These are phyloP conservation scores for Aureoboletus auriporus DNA, from an alignment of 768 basidiomycete species.

Conservation along the genomic window DNA sequence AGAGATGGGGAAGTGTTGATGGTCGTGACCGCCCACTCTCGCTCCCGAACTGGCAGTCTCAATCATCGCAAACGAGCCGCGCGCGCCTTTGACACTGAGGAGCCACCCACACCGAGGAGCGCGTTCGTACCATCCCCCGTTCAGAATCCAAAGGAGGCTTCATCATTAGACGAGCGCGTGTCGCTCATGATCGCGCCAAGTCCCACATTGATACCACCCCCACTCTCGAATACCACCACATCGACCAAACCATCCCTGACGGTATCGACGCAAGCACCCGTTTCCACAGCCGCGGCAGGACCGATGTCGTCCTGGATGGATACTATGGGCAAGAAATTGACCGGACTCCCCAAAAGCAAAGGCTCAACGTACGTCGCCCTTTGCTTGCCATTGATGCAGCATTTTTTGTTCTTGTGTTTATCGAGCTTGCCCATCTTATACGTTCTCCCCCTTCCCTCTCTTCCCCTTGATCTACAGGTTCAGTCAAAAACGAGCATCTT, in stretches of 20 bases:
- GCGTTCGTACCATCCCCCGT: background rate
- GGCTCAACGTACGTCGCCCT: slow-evolving; percentile 46
- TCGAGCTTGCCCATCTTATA: background rate
- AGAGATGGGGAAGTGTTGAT: background rate
- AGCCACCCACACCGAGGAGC: background rate
- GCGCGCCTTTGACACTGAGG: background rate
- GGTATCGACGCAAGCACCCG: slow-evolving; percentile 10
- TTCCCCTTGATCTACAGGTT: slow-evolving; percentile 39
- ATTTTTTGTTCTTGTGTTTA: too few relatives aligned
- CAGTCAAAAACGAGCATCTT: slow-evolving; percentile 64
- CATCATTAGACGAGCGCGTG: slow-evolving; percentile 9
- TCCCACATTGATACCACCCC: slow-evolving; percentile 4
- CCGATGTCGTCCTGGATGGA: slow-evolving; percentile 48
- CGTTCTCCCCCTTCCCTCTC: background rate
- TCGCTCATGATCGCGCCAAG: slow-evolving; percentile 10
- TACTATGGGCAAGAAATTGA: slow-evolving; percentile 57
- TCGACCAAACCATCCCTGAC: background rate
- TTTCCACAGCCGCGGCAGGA: slow-evolving; percentile 22
- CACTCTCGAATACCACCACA: background rate
- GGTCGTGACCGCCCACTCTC: slow-evolving; percentile 1
- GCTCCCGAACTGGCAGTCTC: slow-evolving; percentile 17
- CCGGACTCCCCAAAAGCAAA: slow-evolving; percentile 48
- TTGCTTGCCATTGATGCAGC: too few relatives aligned
- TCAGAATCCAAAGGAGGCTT: background rate
- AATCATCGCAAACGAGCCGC: slow-evolving; percentile 10